Percentiles rank a stretch among this genome's conserved stretches.
Conservation (phyloP, 2,329 filamentous ascomycete genomes). For the Bipolaris zeicola region DNA sequence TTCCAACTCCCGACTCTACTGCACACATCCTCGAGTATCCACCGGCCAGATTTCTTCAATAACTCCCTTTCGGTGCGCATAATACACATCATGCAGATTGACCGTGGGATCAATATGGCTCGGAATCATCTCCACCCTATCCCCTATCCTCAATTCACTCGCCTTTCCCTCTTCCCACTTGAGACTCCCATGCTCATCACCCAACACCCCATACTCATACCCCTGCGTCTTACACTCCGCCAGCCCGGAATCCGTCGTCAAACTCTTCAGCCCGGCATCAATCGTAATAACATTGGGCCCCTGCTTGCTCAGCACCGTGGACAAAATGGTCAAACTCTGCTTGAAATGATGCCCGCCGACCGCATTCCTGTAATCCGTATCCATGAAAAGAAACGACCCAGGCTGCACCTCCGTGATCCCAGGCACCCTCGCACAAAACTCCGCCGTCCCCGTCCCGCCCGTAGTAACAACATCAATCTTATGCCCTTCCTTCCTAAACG, state of each 20-base stretch:
- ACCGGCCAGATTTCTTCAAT: conserved; percentile 60
- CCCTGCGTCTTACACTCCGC: conserved; percentile 54
- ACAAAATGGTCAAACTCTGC: conserved; percentile 57
- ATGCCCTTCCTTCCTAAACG: conserved; percentile 51
- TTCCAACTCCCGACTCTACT: conserved; percentile 37
- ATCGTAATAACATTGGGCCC: conserved; percentile 54
- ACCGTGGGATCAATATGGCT: conserved; percentile 63
- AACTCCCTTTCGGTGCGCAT: conserved; percentile 55
- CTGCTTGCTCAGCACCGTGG: conserved; percentile 58
- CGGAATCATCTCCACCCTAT: conserved; percentile 59
- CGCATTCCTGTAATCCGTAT: conserved; percentile 61
- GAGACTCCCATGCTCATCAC: conserved; percentile 58
- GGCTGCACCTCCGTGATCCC: conserved; percentile 62
- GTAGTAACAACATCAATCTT: conserved; percentile 58
- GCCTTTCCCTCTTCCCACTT: conserved; percentile 51
- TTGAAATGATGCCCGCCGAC: conserved; percentile 54
- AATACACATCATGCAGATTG: conserved; percentile 60
- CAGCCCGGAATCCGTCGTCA: conserved; percentile 59
- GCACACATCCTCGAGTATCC: conserved; percentile 58
- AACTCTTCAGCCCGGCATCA: conserved; percentile 57
- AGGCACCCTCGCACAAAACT: conserved; percentile 58
- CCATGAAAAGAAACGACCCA: conserved; percentile 63
- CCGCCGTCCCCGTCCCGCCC: conserved; percentile 59
- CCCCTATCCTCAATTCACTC: conserved; percentile 50
- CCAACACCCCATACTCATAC: conserved; percentile 54